Evolutionary conservation across 805 yeast genomes (phyloP), one percentile per base, ranked within the genome.

Genomic region (Huiozyma sinensis): DNA sequence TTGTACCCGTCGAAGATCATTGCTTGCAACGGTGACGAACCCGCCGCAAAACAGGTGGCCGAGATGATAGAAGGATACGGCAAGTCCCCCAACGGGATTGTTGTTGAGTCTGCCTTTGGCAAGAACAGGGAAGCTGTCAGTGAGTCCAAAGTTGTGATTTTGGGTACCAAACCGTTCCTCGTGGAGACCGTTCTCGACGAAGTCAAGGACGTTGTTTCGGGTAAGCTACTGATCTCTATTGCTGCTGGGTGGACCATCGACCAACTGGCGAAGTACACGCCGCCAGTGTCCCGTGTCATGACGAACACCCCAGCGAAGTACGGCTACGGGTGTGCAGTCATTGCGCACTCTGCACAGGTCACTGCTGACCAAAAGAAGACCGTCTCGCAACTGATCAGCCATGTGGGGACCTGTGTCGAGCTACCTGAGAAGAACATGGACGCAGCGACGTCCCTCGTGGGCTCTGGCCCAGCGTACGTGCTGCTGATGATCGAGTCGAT

Each of bases 391-490:
- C 65, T 83, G 46, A 70, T 81, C 32, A 67, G 72, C 39, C 78
- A 86, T 33, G 79, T 83, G 44, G 92, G 92, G 6, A 71, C 72
- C 51, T 65, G 77, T 44, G 63, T 67, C 46, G 77, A 75, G 52
- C 66, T 84, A 37, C 90, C 89, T 13, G 99, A 92, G 65, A 82
- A 83, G 61, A 84, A 87, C 64, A 88, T 90, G 88, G 97, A 92
- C 60, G 95, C 90, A 4, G 95, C 95, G 36, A 90, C 97, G 7
- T 83, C 96, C 0, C 72, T 92, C 40, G 87, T 92, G 45, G 98
- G 98, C 1, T 86, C 96, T 1, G 98, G 95, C 1, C 97, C 97
- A 1, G 98, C 98, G 0, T 92, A 90, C 62, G 83, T 86, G 42
- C 71, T 89, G 55, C 68, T 88, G 54, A 80, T 90, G 79, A 72